Evolutionary conservation across 495 filamentous ascomycete species (phyloP).

Genomic region (Penicillium paradoxum): DNA sequence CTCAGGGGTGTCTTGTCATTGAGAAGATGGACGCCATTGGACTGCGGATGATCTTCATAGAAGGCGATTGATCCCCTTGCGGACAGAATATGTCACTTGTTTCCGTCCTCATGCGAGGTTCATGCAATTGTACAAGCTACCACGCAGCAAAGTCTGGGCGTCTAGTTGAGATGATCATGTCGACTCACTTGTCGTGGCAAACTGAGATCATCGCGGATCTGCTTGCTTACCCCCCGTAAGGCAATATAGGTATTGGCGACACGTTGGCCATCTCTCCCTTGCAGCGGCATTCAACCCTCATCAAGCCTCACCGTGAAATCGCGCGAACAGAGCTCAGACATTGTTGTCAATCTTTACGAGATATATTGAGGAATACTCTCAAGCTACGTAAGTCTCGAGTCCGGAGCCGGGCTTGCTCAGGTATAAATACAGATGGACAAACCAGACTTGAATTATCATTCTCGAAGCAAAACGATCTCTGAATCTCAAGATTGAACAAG

Average conservation of each 20-base stretch:
- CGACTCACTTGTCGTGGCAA: no score
- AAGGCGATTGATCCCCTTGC: conserved; percentile 20
- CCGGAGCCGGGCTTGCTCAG: conserved; percentile 6
- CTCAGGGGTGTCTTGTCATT: conserved; percentile 7
- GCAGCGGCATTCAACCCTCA: conserved; percentile 37
- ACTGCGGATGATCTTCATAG: conserved; percentile 9
- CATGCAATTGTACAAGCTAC: conserved; percentile 1
- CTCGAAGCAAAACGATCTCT: conserved; percentile 13
- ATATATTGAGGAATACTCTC: neutral
- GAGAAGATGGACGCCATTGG: neutral
- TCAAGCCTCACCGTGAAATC: conserved; percentile 20
- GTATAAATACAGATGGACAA: conserved; percentile 20
- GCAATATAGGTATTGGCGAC: conserved; percentile 12
- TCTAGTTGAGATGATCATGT: neutral
- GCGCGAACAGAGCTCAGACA: conserved; percentile 37
- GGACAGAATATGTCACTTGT: conserved; percentile 14
- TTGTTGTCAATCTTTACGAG: conserved; percentile 12
- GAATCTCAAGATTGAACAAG: conserved; percentile 1
- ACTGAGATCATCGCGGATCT: conserved; percentile 14
- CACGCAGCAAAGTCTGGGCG: conserved; percentile 2
- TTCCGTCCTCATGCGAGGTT: conserved; percentile 21
- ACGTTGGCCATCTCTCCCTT: conserved; percentile 36
- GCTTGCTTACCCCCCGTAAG: conserved; percentile 19
- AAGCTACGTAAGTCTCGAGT: conserved; percentile 13
- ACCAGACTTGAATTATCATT: conserved; percentile 9